Evolutionary conservation across 164 flowering plant genomes (phyloP), one percentile per base, ranked within the genome.

Genomic region (Macadamia integrifolia): DNA sequence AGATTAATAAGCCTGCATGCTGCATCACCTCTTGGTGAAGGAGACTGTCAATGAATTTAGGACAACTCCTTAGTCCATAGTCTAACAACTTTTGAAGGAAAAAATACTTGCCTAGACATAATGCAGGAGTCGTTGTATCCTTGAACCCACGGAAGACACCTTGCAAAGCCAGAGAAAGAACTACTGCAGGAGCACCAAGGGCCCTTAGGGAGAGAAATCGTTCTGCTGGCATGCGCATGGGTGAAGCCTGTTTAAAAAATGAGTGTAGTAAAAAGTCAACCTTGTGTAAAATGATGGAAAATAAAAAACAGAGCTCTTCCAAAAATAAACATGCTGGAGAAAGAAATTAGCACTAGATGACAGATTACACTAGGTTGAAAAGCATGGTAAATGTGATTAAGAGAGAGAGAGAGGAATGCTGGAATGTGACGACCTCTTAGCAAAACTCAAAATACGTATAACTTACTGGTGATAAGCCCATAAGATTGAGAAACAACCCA

Each of bases 151-250:
- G 91, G 71, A 91, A 86, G 69, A 91, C 73, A 58, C 97, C 98
- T 80, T 89, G 92, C 71, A 91, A 86, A 66, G 98, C 92, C 82
- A 91, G 78, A 67, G 94, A 89, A 66, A 87, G 76, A 12, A 91
- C 98, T 74, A 84, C 83, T 48, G 98, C 98, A 68, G 98, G 98
- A 74, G 98, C 89, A 75, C 97, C 98, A 68, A 93, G 72, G 28
- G 96, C 90, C 77, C 97, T 83, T 15, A 92, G 79, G 29, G 83
- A 66, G 69, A 95, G 92, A 84, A 95, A 88, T 42, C 60, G 72
- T 68, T 86, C 77, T 58, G 99, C 91, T 61, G 87, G 86, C 74
- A 60, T 63, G 18, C 81, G 86, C 97, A 90, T 90, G 32, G 93
- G 68, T 57, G 97, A 90, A 71, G 72, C 87, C 99, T 94, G 87